Base-by-base conservation (phyloP, 2,329 filamentous ascomycete genomes). In the Mycocentrospora acerina region DNA sequence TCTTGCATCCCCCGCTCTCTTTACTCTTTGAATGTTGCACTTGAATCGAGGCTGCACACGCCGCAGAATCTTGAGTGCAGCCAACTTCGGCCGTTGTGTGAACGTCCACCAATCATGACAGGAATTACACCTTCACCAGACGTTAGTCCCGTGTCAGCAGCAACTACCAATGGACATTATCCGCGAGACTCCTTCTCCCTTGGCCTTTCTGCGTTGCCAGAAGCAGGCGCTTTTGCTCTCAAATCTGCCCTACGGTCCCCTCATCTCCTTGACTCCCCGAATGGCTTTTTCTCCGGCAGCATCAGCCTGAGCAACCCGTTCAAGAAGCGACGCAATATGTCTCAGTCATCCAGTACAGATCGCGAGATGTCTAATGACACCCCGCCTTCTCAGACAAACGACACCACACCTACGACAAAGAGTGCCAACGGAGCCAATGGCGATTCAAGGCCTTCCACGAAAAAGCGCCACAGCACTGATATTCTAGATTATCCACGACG, bases 271-370 rank as follows among this genome's bases (percentile, higher is more conserved):
- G 64, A 64, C 13, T 67, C 65, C 13, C 64, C 66, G 26, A 64
- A 59, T 57, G 61, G 59, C 35, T 54, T 65, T 25, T 64, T 59
- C 45, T 46, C 60, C 24, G 51, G 50, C 37, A 49, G 40, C 49
- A 46, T 48, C 40, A 44, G 51, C 34, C 37, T 66, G 46, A 64
- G 42, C 38, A 56, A 53, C 41, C 40, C 57, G 27, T 64, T 62
- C 56, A 65, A 58, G 49, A 65, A 66, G 46, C 57, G 67, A 37
- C 66, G 67, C 56, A 70, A 68, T 48, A 69, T 70, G 67, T 70
- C 67, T 48, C 64, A 68, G 44, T 67, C 67, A 13, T 69, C 67
- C 25, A 62, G 64, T 28, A 68, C 64, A 32, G 67, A 70, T 46
- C 60, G 62, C 40, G 67, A 70, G 36, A 59, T 65, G 57, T 67